These are phyloP conservation scores for Castanea sativa DNA, from an alignment of 306 rosid genomes.

Conservation along the genomic window DNA sequence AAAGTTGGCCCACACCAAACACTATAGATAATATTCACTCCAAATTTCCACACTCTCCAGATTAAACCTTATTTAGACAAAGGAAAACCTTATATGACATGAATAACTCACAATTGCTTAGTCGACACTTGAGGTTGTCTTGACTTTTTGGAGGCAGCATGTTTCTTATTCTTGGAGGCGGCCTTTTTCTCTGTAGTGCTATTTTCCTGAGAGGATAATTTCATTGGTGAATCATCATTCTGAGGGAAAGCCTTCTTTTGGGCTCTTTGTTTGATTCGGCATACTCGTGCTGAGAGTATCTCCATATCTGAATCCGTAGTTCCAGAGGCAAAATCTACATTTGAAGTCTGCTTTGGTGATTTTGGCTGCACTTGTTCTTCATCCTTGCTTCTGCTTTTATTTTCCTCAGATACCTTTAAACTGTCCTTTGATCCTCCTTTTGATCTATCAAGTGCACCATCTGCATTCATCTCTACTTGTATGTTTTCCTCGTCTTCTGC, in stretches of 20 bases:
- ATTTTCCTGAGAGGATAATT: not conserved
- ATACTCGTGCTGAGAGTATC: not conserved
- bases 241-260: not conserved
- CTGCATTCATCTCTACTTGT: constrained; percentile 17
- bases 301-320: constrained; percentile 25
- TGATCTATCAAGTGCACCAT: constrained; percentile 13
- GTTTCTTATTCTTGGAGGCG: not conserved
- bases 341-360: constrained; percentile 16
- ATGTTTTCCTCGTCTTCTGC: not conserved
- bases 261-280: constrained; percentile 36
- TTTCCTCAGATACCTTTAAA: constrained; percentile 6
- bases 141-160: constrained; percentile 1
- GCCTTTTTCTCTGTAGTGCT: not conserved
- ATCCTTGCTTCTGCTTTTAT: constrained; percentile 12
- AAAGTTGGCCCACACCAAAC: not conserved
- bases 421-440: constrained; percentile 16
- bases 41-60: not conserved
- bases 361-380: constrained; percentile 19
- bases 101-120: constrained; percentile 23
- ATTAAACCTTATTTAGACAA: not conserved
- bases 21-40: not conserved
- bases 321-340: constrained; percentile 29
- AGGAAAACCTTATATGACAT: not conserved
- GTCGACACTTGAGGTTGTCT: constrained; percentile 1
- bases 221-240: not conserved